Evolutionary conservation across 345 rosid genomes (phyloP).

Genomic region (Erucastrum elatum): DNA sequence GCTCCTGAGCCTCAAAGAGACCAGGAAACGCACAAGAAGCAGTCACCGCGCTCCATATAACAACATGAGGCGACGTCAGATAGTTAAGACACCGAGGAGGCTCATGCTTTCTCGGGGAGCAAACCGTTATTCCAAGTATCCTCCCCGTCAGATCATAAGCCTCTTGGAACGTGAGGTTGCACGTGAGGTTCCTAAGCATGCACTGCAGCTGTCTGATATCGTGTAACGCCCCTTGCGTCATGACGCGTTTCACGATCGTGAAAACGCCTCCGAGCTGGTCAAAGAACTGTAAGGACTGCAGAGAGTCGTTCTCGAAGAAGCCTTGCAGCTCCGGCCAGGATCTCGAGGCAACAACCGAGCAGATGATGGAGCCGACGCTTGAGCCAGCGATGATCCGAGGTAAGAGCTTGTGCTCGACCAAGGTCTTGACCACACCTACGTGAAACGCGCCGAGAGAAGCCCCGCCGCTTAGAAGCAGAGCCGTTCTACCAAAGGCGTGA

Average conservation of each 20-base stretch:
- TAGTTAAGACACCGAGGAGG: conserved; percentile 99
- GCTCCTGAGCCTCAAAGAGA: conserved; percentile 96
- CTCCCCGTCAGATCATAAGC: conserved; percentile 97
- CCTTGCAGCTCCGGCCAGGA: conserved; percentile 98
- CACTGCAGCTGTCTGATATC: conserved; percentile 89
- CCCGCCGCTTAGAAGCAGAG: conserved; percentile 96
- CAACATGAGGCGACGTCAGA: conserved; percentile 96
- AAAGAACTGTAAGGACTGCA: conserved; percentile 79
- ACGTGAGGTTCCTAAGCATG: conserved; percentile 84
- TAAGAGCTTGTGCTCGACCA: conserved; percentile 86
- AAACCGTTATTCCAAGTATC: conserved; percentile 90
- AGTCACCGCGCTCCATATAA: conserved; percentile 97
- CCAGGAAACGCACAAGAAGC: conserved; percentile 99
- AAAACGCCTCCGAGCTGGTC: conserved; percentile 93
- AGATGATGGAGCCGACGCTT: conserved; percentile 93
- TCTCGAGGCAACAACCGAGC: conserved; percentile 77
- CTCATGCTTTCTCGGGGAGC: conserved; percentile 97
- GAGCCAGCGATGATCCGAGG: conserved; percentile 96
- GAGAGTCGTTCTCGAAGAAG: conserved; percentile 74
- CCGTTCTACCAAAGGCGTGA: conserved; percentile 97
- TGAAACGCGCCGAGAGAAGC: conserved; percentile 98
- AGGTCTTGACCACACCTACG: conserved; percentile 82
- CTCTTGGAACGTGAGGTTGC: conserved; percentile 97
- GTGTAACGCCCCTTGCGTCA: conserved; percentile 89
- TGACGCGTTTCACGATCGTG: conserved; percentile 78